Evolutionary conservation across 257 asterid genomes (phyloP).

Genomic region (Penstemon davidsonii): DNA sequence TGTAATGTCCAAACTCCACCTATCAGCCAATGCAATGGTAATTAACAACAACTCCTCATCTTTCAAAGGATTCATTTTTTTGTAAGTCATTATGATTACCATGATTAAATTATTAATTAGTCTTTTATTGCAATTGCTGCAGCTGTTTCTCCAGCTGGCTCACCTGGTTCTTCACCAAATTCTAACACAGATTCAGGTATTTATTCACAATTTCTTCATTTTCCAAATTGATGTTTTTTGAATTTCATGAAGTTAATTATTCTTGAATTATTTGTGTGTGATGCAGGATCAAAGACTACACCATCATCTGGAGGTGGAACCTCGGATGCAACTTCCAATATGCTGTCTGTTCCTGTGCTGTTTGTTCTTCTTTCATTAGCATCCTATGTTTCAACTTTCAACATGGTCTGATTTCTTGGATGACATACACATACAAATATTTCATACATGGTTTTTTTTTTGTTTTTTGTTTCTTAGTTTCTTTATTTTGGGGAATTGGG

Average conservation of each 20-base stretch:
- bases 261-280: conserved; percentile 8
- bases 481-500: background rate
- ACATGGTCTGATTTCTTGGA: conserved; percentile 25
- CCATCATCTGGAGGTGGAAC: conserved; percentile 43
- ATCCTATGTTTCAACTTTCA: conserved; percentile 40
- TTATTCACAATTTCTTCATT: background rate
- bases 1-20: conserved; percentile 77
- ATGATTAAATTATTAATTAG: background rate
- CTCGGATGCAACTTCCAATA: conserved; percentile 39
- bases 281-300: conserved; percentile 37
- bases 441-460: conserved; percentile 6
- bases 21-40: conserved; percentile 62
- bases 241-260: background rate
- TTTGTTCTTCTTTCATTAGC: conserved; percentile 30
- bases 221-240: background rate
- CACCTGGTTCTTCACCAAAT: conserved; percentile 51
- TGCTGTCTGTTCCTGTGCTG: conserved; percentile 30
- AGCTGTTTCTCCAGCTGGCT: conserved; percentile 64
- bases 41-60: background rate
- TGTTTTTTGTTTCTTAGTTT: background rate
- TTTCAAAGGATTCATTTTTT: background rate
- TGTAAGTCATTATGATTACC: background rate
- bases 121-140: conserved; percentile 29
- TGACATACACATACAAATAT: background rate
- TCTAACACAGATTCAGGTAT: conserved; percentile 40